Evolutionary conservation across 108 stramenopile genomes (phyloP), one percentile per base, ranked within the genome.

Genomic region (Pseudonitzschia multiseries): DNA sequence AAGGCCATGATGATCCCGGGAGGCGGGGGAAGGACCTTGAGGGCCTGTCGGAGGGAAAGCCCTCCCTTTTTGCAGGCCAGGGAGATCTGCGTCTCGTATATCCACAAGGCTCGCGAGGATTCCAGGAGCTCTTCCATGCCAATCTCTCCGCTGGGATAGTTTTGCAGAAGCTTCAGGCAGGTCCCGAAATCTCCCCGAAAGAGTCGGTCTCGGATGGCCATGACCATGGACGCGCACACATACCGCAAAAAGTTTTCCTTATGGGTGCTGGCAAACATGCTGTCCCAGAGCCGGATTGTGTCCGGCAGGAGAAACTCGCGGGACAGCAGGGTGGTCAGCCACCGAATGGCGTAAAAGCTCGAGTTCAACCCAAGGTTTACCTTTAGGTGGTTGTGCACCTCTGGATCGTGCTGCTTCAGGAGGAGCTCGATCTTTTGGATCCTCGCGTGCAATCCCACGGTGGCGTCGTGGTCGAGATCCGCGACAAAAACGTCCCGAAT

Each of bases 231-330:
- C 20, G 90, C 91, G 65, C 95, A 94, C 33, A 92, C 91, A 69
- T 96, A 95, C n/a, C 96, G 83, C 29, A 97, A 73, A 63, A 96
- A 96, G 50, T 90, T 88, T 68, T 93, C 96, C 73, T 96, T 95
- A 72, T 94, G 91, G 2, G 92, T 93, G 28, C 87, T 84, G 24
- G 97, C 89, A 70, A 99, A 98, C 83, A 99, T 93, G 72, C 81
- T 81, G 74, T 99, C 98, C 98, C 98, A 99, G 18, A 99, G 81
- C 18, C 97, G 95, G 63, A 99, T 96, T 14, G 97, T 99, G 83
- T 98, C 97, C 2, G 90, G 95, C 33, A 99, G 81, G 15, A 91
- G 72, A 65, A 99, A 97, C 75, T 99, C 98, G 60, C 98, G 80
- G 26, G 94, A 93, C n/a, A 99, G 77, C 31, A 99, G 81, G 10